Conservation (phyloP, 2,329 filamentous ascomycete genomes). For the Fusarium globosum region DNA sequence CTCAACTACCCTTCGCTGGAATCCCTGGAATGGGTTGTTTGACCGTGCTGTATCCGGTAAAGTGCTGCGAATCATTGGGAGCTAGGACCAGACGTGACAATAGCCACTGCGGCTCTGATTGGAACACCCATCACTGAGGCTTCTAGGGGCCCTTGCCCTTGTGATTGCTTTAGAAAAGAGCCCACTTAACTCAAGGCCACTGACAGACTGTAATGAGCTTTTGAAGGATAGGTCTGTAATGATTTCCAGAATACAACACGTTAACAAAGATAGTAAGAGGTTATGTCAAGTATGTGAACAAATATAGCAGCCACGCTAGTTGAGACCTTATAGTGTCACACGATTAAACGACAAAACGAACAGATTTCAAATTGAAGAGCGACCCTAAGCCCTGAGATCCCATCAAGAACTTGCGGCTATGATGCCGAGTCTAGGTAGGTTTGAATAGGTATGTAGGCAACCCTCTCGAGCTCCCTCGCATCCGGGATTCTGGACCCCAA, state of each 20-base stretch:
- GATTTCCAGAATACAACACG: background rate
- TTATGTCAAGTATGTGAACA: background rate
- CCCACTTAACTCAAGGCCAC: slow-evolving; percentile 37
- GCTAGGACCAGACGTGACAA: slow-evolving; percentile 17
- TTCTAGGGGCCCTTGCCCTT: slow-evolving; percentile 33
- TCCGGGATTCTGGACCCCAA: background rate
- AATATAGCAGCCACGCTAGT: slow-evolving; percentile 18
- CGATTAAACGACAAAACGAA: slow-evolving; percentile 1
- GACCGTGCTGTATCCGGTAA: slow-evolving; percentile 36
- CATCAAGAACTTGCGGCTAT: background rate
- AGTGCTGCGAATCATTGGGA: slow-evolving; percentile 27
- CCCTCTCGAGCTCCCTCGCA: background rate
- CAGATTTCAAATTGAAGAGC: background rate
- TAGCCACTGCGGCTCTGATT: slow-evolving; percentile 32
- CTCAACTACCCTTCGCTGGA: slow-evolving; percentile 4
- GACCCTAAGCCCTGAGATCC: background rate
- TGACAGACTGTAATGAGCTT: slow-evolving; percentile 22
- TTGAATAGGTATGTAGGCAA: background rate
- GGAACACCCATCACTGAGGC: slow-evolving; percentile 20
- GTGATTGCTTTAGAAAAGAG: slow-evolving; percentile 7
- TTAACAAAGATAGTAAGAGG: background rate
- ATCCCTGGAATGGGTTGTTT: slow-evolving; percentile 29
- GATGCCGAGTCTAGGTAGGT: background rate
- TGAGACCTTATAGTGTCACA: slow-evolving; percentile 17
- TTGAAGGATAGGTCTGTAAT: background rate